Conservation (phyloP, 306 rosid species). For the Medicago truncatula region DNA sequence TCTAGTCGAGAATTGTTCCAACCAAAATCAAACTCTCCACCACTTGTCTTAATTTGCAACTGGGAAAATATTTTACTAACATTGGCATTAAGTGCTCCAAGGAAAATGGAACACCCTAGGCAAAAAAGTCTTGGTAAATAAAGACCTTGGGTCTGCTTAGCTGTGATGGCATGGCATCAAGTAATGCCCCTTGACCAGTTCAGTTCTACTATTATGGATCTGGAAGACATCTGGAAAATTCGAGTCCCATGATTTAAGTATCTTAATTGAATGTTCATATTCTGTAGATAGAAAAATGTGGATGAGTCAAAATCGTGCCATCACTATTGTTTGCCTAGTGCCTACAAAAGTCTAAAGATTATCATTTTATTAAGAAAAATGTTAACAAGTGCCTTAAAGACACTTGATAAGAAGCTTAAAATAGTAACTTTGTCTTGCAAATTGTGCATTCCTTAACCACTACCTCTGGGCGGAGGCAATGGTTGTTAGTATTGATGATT, state of each 20-base stretch:
- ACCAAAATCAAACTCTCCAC: no score
- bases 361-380: neutral
- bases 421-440: no score
- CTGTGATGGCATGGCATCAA: slow-evolving; percentile 22
- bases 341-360: neutral
- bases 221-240: slow-evolving; percentile 11
- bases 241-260: neutral
- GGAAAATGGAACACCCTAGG: neutral
- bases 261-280: no score
- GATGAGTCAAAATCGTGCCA: neutral
- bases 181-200: slow-evolving; percentile 24
- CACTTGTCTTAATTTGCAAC: no score
- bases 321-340: neutral
- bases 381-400: no score
- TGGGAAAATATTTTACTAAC: no score
- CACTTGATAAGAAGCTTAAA: no score
- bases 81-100: neutral
- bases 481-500: no score
- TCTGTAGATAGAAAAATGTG: neutral
- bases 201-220: neutral
- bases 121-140: neutral
- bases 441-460: no score
- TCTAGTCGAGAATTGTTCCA: no score
- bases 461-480: no score
- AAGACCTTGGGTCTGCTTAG: slow-evolving; percentile 26